Evolutionary conservation across 495 filamentous ascomycete species (phyloP).

Genomic region (Penicillium pancosmium): DNA sequence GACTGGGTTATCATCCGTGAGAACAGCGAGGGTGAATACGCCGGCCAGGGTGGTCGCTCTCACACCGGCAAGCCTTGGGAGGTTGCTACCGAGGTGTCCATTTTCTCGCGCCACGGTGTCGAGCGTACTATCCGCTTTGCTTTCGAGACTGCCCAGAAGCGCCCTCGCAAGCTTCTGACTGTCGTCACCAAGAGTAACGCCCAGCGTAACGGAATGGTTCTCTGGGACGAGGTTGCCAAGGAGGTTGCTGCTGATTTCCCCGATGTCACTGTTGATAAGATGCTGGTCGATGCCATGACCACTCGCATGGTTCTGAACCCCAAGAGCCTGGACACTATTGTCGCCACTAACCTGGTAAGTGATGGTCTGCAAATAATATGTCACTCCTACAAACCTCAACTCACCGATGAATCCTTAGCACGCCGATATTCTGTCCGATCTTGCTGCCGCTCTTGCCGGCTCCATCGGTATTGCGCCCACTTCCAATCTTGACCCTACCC

Average conservation of each 20-base stretch:
- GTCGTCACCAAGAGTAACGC: slow-evolving; percentile 64
- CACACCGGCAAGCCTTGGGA: slow-evolving; percentile 55
- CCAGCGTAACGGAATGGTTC: slow-evolving; percentile 59
- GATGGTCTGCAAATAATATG: neutral
- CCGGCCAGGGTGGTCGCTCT: slow-evolving; percentile 57
- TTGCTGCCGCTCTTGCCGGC: slow-evolving; percentile 59
- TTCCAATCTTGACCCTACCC: slow-evolving; percentile 65
- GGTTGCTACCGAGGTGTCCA: slow-evolving; percentile 55
- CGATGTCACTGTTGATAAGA: slow-evolving; percentile 57
- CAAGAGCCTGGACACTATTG: slow-evolving; percentile 56
- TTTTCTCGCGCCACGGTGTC: slow-evolving; percentile 56
- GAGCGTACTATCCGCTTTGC: slow-evolving; percentile 61
- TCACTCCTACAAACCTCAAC: neutral
- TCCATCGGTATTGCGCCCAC: slow-evolving; percentile 63
- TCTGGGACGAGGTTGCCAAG: slow-evolving; percentile 58
- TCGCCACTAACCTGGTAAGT: slow-evolving; percentile 56
- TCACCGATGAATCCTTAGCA: slow-evolving; percentile 35
- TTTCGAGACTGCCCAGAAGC: slow-evolving; percentile 51
- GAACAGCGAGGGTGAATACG: slow-evolving; percentile 61
- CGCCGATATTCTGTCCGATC: slow-evolving; percentile 59
- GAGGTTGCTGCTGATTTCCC: slow-evolving; percentile 52
- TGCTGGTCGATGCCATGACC: slow-evolving; percentile 65
- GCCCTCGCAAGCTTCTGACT: slow-evolving; percentile 54
- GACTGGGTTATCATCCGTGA: slow-evolving; percentile 63
- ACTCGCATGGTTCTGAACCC: slow-evolving; percentile 59